Percentiles rank a stretch among this genome's conserved stretches.
phyloP scores from a whole-genome alignment of 1,284 basidiomycete genomes.

The Nidula niveotomentosa region DNA sequence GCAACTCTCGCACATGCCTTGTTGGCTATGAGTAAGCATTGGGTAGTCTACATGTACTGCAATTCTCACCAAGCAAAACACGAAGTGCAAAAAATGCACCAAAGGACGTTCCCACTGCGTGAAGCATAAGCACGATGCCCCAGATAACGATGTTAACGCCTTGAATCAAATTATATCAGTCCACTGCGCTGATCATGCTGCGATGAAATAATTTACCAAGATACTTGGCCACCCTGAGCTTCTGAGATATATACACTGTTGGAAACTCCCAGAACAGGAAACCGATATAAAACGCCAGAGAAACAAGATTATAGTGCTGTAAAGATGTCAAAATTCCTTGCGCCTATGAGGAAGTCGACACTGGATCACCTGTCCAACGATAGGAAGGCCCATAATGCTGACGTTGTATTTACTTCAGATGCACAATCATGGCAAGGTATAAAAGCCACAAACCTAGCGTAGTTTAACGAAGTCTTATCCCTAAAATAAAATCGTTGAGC shows the following conservation, averaged over 20 bases:
- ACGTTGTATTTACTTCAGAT: background rate
- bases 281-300: constrained; percentile 66
- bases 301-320: constrained; percentile 62
- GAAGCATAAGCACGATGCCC: constrained; percentile 62
- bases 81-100: constrained; percentile 62
- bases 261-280: constrained; percentile 68
- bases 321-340: background rate
- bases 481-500: constrained; percentile 25
- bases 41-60: background rate
- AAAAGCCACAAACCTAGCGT: constrained; percentile 48
- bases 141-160: constrained; percentile 62
- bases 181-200: background rate
- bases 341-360: background rate
- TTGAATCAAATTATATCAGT: constrained; percentile 14
- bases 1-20: constrained; percentile 68
- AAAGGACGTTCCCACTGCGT: constrained; percentile 56
- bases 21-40: background rate
- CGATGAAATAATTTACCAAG: constrained; percentile 36
- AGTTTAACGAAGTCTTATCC: constrained; percentile 69
- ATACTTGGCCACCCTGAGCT: constrained; percentile 59
- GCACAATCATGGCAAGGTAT: background rate
- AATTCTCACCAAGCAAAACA: constrained; percentile 51
- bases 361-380: constrained; percentile 49
- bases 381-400: constrained; percentile 68
- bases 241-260: constrained; percentile 65